phyloP scores from a whole-genome alignment of 495 filamentous ascomycete species.

The Aspergillus funiculosus region DNA sequence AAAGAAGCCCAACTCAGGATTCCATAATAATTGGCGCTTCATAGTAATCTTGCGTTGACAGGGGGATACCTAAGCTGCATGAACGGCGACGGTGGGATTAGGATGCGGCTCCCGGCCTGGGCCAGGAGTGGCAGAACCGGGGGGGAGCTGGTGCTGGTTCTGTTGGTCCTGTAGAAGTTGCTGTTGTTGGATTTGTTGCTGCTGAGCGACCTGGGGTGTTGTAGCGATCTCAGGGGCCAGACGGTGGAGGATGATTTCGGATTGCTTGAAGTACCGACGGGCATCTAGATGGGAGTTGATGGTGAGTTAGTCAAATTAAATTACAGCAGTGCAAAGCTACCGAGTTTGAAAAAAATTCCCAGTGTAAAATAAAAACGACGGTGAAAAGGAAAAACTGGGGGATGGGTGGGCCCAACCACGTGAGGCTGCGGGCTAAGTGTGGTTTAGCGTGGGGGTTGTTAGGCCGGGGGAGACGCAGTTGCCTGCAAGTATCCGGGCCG shows the following conservation, averaged over 20 bases:
- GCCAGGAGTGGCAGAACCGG: slow-evolving; percentile 38
- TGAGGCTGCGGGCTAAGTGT: slow-evolving; percentile 8
- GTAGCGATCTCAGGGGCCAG: slow-evolving; percentile 69
- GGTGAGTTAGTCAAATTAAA: not conserved
- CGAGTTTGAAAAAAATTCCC: slow-evolving; percentile 1
- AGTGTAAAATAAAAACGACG: slow-evolving; percentile 6
- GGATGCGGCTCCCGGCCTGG: slow-evolving; percentile 32
- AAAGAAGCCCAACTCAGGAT: not conserved
- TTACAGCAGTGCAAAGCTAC: not conserved
- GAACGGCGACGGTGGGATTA: slow-evolving; percentile 21
- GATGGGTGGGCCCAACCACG: slow-evolving; percentile 25
- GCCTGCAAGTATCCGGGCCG: slow-evolving; percentile 18
- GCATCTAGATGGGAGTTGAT: slow-evolving; percentile 56
- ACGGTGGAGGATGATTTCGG: slow-evolving; percentile 94
- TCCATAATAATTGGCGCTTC: not conserved
- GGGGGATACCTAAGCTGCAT: slow-evolving; percentile 26
- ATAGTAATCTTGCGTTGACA: slow-evolving; percentile 1
- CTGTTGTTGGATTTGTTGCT: slow-evolving; percentile 44
- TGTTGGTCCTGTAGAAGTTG: slow-evolving; percentile 35
- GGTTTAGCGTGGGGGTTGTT: slow-evolving; percentile 37
- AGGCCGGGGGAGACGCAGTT: slow-evolving; percentile 15
- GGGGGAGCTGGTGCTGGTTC: slow-evolving; percentile 34
- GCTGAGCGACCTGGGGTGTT: slow-evolving; percentile 42
- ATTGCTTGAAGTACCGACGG: slow-evolving; percentile 97
- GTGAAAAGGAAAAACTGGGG: slow-evolving; percentile 16